Evolutionary conservation across 148 eudicot genomes (phyloP), one percentile per base, ranked within the genome.

Genomic region (Rhododendron henanense): DNA sequence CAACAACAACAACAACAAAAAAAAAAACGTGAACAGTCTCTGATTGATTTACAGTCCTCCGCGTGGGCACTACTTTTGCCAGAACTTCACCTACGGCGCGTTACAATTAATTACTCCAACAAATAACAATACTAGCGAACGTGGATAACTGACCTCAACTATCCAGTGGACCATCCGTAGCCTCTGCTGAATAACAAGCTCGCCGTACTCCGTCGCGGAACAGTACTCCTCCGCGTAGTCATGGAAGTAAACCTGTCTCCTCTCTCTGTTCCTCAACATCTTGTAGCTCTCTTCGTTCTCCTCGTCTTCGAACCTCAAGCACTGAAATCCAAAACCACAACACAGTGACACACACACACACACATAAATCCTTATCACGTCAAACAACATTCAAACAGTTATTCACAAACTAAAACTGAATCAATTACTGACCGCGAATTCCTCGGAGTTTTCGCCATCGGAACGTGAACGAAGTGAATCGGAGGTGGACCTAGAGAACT

Each of bases 81-180:
- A 74, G 21, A 67, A 76, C 53, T 85, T 57, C 57, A 84, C 74
- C 35, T 31, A 81, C 41, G 15, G 67, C 77, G 14, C 3, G 78
- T 18, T 55, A 55, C 61, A 16, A 16, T 55, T 55, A 15, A 50
- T 6, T 41, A 41, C 44, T 41, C 44, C 44, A 5, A 41, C 44
- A 41, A 41, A 41, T 6, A 41, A 41, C 44, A 41, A 41, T 41
- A 41, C 45, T 41, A 5, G 45, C 10, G 81, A 55, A 23, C 31
- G 33, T 33, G 31, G 44, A 37, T 44, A 78, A 97, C 88, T 44
- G 79, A 97, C 99, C 96, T 97, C 95, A 75, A 97, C 84, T 47
- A 97, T 97, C 99, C 99, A 97, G 84, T 95, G 93, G 25, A 94
- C 96, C 96, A 97, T 97, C 33, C 92, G 87, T 10, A 91, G 88